These are phyloP conservation scores for Alternaria sp. DNA, from an alignment of 2,329 filamentous ascomycete genomes.

Conservation along the genomic window DNA sequence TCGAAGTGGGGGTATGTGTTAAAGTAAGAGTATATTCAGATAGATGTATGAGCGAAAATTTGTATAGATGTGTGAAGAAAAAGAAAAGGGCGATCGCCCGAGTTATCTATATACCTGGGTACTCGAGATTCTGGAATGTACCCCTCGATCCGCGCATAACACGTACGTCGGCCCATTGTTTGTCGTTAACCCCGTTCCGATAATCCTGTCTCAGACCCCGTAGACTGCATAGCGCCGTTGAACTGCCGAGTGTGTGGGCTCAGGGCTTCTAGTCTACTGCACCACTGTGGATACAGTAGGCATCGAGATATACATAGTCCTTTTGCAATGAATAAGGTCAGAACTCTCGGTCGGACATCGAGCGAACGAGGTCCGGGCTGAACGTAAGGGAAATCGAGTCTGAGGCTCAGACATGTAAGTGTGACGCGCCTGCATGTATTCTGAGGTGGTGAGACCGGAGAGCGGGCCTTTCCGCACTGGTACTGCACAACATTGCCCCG, in stretches of 20 bases:
- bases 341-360: background rate
- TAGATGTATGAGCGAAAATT: background rate
- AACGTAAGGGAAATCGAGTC: background rate
- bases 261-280: background rate
- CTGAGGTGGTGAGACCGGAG: background rate
- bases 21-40: background rate
- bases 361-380: background rate
- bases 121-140: background rate
- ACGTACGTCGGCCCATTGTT: background rate
- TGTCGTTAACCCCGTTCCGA: background rate
- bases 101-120: background rate
- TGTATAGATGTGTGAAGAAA: background rate
- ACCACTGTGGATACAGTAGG: background rate
- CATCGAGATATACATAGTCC: background rate
- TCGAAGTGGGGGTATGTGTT: background rate
- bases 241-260: background rate
- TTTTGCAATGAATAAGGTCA: background rate
- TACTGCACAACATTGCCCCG: background rate
- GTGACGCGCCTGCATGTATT: background rate
- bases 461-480: background rate
- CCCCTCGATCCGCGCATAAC: background rate
- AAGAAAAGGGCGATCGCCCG: background rate
- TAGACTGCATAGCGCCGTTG: background rate
- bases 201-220: background rate
- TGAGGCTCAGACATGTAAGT: background rate